Conservation (phyloP, 345 rosid species). For the Durio zibethinus region DNA sequence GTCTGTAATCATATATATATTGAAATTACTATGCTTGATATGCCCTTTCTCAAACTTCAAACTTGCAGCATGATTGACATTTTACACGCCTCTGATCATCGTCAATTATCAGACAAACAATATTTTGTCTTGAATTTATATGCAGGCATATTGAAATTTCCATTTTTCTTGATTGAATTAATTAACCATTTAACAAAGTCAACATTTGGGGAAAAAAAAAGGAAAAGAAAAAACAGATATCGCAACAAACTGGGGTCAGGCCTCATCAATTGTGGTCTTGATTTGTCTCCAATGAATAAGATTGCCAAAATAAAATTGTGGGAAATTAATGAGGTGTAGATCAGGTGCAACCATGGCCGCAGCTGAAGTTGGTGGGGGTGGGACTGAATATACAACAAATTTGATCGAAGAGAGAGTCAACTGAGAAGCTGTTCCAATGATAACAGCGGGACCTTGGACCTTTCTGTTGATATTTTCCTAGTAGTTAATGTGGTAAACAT, state of each 20-base stretch:
- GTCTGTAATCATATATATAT: neutral
- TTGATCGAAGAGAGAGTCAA: conserved; percentile 11
- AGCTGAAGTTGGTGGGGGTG: neutral
- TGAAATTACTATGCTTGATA: neutral
- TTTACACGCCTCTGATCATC: conserved; percentile 13
- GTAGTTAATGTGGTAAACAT: conserved; percentile 25
- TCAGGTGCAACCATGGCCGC: conserved; percentile 6
- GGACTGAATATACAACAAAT: neutral
- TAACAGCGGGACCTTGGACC: conserved; percentile 16
- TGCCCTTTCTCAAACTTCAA: neutral
- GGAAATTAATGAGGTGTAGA: neutral
- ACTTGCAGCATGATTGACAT: conserved; percentile 11
- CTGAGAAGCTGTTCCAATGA: conserved; percentile 15
- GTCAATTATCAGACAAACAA: conserved; percentile 5
- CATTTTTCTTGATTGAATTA: neutral
- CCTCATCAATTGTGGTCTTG: neutral
- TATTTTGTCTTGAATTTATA: neutral
- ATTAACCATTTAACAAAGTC: neutral
- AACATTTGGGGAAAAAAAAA: neutral
- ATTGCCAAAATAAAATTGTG: neutral
- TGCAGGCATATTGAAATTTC: neutral
- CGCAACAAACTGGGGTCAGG: neutral
- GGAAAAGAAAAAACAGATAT: neutral
- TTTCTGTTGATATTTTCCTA: conserved; percentile 16
- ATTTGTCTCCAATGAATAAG: neutral